Evolutionary conservation across 208 protist species (phyloP).

Genomic region (Wallacemonas sp.): DNA sequence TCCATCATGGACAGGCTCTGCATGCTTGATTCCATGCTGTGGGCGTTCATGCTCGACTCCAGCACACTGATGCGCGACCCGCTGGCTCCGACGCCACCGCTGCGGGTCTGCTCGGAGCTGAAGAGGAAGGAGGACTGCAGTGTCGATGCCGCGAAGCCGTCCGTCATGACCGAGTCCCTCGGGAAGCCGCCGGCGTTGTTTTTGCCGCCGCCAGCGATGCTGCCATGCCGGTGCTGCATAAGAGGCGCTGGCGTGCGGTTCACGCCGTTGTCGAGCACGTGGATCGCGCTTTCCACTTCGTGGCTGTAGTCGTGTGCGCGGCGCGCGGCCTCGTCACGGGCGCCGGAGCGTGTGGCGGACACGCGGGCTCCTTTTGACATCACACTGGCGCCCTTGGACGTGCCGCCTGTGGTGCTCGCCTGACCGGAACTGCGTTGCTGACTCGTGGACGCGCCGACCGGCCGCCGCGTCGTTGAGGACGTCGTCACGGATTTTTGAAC

Average conservation of each 20-base stretch:
- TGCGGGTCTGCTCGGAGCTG: conserved; percentile 16
- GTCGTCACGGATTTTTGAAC: conserved; percentile 2
- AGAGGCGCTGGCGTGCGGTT: conserved; percentile 87
- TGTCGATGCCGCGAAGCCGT: conserved; percentile 44
- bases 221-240: conserved; percentile 33
- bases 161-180: conserved; percentile 22
- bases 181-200: neutral
- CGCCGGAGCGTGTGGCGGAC: conserved; percentile 2
- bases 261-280: conserved; percentile 84
- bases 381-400: neutral
- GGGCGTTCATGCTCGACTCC: conserved; percentile 10
- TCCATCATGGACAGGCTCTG: conserved; percentile 29
- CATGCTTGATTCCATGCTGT: conserved; percentile 37
- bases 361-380: neutral
- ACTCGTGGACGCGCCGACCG: neutral
- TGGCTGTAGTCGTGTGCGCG: conserved; percentile 44
- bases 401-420: neutral
- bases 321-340: conserved; percentile 44
- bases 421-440: conserved; percentile 5
- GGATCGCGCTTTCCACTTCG: conserved; percentile 62
- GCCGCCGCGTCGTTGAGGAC: neutral
- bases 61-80: conserved; percentile 16
- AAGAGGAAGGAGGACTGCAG: conserved; percentile 73
- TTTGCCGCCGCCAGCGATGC: conserved; percentile 18
- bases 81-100: conserved; percentile 22